Percentiles rank a stretch among this genome's conserved stretches.
Evolutionary conservation across 1,284 basidiomycete genomes (phyloP).

Genomic region (Ustilago sp.): DNA sequence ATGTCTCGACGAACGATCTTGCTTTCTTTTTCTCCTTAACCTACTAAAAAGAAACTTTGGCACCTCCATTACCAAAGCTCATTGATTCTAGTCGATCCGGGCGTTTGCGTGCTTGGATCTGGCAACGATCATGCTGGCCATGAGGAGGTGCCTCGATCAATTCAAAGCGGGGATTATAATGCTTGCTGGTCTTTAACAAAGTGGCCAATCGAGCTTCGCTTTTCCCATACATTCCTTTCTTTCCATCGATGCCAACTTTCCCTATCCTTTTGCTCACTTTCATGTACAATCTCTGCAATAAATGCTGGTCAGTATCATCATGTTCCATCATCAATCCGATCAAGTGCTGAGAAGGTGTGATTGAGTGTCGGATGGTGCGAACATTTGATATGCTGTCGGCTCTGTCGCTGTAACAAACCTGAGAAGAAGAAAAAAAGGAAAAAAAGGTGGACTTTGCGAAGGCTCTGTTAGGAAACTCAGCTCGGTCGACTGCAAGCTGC

Average conservation of each 20-base stretch:
- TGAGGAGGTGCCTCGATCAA: constrained; percentile 49
- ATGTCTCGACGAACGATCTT: background rate
- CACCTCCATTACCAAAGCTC: constrained; percentile 55
- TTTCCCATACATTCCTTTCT: constrained; percentile 40
- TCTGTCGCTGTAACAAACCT: background rate
- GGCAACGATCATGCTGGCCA: constrained; percentile 44
- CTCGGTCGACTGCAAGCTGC: background rate
- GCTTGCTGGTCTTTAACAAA: constrained; percentile 39
- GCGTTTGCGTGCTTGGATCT: constrained; percentile 49
- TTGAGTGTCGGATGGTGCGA: background rate
- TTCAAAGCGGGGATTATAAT: constrained; percentile 47
- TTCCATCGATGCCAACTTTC: background rate
- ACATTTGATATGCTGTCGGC: background rate
- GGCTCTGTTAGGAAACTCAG: constrained; percentile 5
- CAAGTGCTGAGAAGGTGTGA: background rate
- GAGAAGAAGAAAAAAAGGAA: background rate
- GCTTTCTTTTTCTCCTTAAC: constrained; percentile 44
- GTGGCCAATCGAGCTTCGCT: constrained; percentile 53
- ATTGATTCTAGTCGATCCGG: constrained; percentile 35
- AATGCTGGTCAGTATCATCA: background rate
- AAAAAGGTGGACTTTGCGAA: background rate
- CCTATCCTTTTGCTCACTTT: background rate
- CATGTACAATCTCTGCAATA: background rate
- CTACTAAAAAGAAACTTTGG: constrained; percentile 55
- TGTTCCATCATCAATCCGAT: too few species aligned